A percentile compares a stretch with the other conserved stretches of the same genome.
Conservation (phyloP, 163 green algal genomes). For the Trebouxiophyceae sp. region DNA sequence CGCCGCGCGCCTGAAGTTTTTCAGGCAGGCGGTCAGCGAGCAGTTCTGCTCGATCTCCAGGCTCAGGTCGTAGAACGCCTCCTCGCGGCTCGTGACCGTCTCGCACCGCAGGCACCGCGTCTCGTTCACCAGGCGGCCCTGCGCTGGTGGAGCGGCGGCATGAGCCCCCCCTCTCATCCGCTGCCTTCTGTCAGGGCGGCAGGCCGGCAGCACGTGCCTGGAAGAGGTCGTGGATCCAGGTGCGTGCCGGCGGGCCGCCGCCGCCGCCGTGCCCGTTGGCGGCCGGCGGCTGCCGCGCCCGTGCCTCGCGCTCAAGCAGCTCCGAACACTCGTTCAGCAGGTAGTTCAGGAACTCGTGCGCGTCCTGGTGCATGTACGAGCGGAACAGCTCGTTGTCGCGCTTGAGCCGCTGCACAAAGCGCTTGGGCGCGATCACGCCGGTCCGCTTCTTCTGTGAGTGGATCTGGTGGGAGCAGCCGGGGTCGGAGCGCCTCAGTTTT, state of each 20-base stretch:
- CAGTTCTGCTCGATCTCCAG: constrained; percentile 94
- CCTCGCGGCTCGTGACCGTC: constrained; percentile 80
- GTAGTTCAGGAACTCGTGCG: constrained; percentile 98
- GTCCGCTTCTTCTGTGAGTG: constrained; percentile 76
- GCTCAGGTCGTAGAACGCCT: constrained; percentile 94
- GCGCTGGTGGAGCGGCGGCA: no score
- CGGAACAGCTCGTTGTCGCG: constrained; percentile 93
- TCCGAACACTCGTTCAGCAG: constrained; percentile 91
- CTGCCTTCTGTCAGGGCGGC: no score
- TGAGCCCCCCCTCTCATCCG: no score
- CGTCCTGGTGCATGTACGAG: constrained; percentile 93
- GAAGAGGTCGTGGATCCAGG: constrained; percentile 60
- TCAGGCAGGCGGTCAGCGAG: constrained; percentile 78
- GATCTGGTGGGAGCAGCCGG: constrained; percentile 70
- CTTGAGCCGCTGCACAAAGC: constrained; percentile 87
- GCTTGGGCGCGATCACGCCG: constrained; percentile 80
- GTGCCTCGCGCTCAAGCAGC: constrained; percentile 57
- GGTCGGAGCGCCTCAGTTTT: no score
- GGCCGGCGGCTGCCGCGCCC: neutral
- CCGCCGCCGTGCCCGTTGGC: neutral
- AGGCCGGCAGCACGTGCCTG: constrained; percentile 27
- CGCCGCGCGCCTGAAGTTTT: constrained; percentile 78
- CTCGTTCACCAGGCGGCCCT: constrained; percentile 89
- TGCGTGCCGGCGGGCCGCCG: constrained; percentile 16
- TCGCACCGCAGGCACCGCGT: constrained; percentile 95